These are phyloP conservation scores for Fusarium sp. DNA, from an alignment of 2,329 filamentous ascomycete genomes.

Conservation along the genomic window DNA sequence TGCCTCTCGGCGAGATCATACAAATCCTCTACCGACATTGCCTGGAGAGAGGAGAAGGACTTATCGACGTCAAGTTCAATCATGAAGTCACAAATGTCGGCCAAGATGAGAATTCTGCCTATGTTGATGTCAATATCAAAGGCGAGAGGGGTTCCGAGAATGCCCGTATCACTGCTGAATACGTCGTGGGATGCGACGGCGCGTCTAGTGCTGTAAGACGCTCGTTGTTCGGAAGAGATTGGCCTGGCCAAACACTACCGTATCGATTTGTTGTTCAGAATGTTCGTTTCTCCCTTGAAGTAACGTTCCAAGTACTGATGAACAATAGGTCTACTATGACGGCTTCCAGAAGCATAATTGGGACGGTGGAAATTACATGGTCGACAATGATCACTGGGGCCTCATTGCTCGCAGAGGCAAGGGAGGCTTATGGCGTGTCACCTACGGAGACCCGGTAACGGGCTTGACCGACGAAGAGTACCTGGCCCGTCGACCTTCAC, in stretches of 20 bases:
- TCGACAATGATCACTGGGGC: not conserved
- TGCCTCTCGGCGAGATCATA: not conserved
- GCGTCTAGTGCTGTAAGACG: not conserved
- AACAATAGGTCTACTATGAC: not conserved
- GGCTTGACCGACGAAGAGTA: constrained; percentile 1
- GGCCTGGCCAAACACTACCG: not conserved
- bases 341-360: not conserved
- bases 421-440: not conserved
- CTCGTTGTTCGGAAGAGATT: not conserved
- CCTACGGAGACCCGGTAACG: not conserved
- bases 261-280: constrained; percentile 6
- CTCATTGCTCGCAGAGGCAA: not conserved
- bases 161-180: not conserved
- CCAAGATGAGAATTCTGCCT: not conserved
- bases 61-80: not conserved
- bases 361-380: constrained; percentile 4
- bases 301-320: accelerated
- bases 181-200: constrained; percentile 1
- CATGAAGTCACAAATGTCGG: not conserved
- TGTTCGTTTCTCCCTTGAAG: accelerated
- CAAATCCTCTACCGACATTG: not conserved
- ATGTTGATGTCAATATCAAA: not conserved
- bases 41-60: not conserved
- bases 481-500: not conserved
- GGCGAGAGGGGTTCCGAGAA: not conserved